Evolutionary conservation across 2,329 filamentous ascomycete genomes (phyloP).

Genomic region (Exutisphaerella laricina): DNA sequence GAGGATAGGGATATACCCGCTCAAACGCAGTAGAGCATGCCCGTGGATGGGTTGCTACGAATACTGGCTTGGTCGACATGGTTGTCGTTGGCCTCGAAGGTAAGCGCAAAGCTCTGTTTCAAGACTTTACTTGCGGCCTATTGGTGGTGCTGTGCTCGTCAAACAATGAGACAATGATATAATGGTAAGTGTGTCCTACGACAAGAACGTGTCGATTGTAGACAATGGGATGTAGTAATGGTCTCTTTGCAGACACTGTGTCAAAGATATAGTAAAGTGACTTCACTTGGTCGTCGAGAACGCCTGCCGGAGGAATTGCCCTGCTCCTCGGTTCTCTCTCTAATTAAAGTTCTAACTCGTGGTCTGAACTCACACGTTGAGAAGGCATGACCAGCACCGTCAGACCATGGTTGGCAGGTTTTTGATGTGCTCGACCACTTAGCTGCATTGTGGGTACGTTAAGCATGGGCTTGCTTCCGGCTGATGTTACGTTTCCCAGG

Average conservation of each 20-base stretch:
- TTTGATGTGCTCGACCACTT: neutral
- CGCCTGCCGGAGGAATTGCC: neutral
- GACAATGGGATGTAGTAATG: conserved; percentile 5
- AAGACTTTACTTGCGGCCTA: conserved; percentile 8
- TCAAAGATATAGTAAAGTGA: too few species aligned
- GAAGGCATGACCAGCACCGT: conserved; percentile 3
- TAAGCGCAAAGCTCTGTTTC: conserved; percentile 12
- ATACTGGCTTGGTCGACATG: conserved; percentile 78
- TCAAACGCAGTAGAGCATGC: conserved; percentile 97
- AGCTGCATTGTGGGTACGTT: conserved; percentile 1
- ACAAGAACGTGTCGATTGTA: conserved; percentile 1
- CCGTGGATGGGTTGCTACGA: conserved; percentile 87
- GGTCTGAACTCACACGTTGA: conserved; percentile 7
- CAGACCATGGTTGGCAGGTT: neutral
- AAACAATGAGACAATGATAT: neutral
- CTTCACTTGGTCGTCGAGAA: conserved; percentile 1
- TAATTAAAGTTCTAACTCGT: neutral
- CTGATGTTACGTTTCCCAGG: conserved; percentile 4
- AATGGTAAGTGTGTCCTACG: conserved; percentile 1
- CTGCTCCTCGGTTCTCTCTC: too few species aligned
- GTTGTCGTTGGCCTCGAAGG: conserved; percentile 10
- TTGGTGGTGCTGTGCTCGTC: neutral
- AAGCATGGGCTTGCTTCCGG: conserved; percentile 1
- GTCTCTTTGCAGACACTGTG: conserved; percentile 1
- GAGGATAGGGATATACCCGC: conserved; percentile 54